These are phyloP conservation scores for Candida dajiaensis DNA, from an alignment of 805 yeast species.

Conservation along the genomic window DNA sequence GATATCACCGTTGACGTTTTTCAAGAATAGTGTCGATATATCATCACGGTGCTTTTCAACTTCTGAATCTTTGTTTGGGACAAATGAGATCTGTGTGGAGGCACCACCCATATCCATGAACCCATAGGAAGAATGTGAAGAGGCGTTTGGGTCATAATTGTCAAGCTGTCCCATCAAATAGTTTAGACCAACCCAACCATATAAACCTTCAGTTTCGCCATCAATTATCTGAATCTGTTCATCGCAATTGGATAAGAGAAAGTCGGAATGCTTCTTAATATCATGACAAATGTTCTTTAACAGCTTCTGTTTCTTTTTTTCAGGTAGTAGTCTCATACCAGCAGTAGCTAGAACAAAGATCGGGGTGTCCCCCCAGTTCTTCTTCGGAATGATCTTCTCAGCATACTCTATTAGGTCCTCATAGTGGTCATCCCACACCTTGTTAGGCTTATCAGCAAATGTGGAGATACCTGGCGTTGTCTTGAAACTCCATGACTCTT, in stretches of 20 bases:
- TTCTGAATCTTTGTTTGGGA: slow-evolving; percentile 62
- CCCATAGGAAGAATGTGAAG: slow-evolving; percentile 62
- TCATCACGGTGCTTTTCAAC: slow-evolving; percentile 65
- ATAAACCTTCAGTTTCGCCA: slow-evolving; percentile 91
- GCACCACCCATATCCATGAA: slow-evolving; percentile 99
- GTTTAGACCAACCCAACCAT: slow-evolving; percentile 93
- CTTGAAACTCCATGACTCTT: slow-evolving; percentile 63
- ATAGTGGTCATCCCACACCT: slow-evolving; percentile 71
- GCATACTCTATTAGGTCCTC: slow-evolving; percentile 64
- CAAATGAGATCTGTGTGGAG: slow-evolving; percentile 92
- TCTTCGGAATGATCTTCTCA: slow-evolving; percentile 58
- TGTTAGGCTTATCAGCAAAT: slow-evolving; percentile 44
- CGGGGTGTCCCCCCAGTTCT: slow-evolving; percentile 63
- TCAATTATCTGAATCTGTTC: slow-evolving; percentile 81
- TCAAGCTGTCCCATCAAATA: slow-evolving; percentile 68
- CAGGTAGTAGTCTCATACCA: slow-evolving; percentile 81
- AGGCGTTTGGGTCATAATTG: slow-evolving; percentile 32
- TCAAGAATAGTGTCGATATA: slow-evolving; percentile 56
- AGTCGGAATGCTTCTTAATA: slow-evolving; percentile 49
- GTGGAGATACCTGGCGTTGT: slow-evolving; percentile 82
- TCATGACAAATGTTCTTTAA: slow-evolving; percentile 55
- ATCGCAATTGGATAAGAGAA: slow-evolving; percentile 49
- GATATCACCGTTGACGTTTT: slow-evolving; percentile 62
- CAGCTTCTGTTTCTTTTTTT: slow-evolving; percentile 44
- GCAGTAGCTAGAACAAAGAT: slow-evolving; percentile 93